phyloP scores from a whole-genome alignment of 2,329 filamentous ascomycete genomes.

The Neonectria coccinea region DNA sequence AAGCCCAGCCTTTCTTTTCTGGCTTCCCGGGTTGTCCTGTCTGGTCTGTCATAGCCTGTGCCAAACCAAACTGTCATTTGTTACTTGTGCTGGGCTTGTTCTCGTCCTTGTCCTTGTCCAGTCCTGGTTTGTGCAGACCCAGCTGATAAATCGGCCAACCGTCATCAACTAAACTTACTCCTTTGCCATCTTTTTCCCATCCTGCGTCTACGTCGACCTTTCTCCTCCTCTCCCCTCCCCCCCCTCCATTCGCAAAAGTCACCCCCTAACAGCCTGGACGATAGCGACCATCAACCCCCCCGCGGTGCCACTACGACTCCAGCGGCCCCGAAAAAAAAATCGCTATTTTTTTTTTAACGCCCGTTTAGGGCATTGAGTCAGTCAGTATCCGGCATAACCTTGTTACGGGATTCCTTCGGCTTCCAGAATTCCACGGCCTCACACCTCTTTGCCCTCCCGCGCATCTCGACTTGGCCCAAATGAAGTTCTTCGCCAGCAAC shows the following conservation, averaged over 20 bases:
- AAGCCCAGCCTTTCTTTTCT: slow-evolving; percentile 33
- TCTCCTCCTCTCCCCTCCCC: slow-evolving; percentile 16
- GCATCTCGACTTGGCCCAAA: slow-evolving; percentile 49
- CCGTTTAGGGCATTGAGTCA: slow-evolving; percentile 50
- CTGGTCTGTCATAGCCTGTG: slow-evolving; percentile 15
- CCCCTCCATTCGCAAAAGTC: slow-evolving; percentile 13
- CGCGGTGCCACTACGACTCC: slow-evolving; percentile 39
- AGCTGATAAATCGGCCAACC: slow-evolving; percentile 48
- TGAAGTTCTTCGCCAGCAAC: slow-evolving; percentile 64
- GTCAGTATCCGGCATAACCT: slow-evolving; percentile 55
- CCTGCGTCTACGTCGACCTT: slow-evolving; percentile 27
- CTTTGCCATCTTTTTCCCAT: slow-evolving; percentile 24
- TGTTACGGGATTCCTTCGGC: slow-evolving; percentile 52
- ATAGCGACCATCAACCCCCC: slow-evolving; percentile 21
- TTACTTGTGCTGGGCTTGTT: slow-evolving; percentile 11
- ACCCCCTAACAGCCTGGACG: slow-evolving; percentile 36
- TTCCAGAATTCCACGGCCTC: slow-evolving; percentile 34
- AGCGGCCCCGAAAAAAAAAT: slow-evolving; percentile 45
- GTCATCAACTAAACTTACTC: slow-evolving; percentile 31
- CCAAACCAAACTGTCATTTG: slow-evolving; percentile 22
- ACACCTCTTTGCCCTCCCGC: slow-evolving; percentile 32
- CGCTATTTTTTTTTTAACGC: slow-evolving; percentile 46
- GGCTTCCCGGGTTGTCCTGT: slow-evolving; percentile 21
- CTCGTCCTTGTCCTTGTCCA: background rate
- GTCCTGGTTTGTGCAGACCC: slow-evolving; percentile 35